Conservation (phyloP, 1,284 basidiomycete genomes). For the Coniferiporia weirii region DNA sequence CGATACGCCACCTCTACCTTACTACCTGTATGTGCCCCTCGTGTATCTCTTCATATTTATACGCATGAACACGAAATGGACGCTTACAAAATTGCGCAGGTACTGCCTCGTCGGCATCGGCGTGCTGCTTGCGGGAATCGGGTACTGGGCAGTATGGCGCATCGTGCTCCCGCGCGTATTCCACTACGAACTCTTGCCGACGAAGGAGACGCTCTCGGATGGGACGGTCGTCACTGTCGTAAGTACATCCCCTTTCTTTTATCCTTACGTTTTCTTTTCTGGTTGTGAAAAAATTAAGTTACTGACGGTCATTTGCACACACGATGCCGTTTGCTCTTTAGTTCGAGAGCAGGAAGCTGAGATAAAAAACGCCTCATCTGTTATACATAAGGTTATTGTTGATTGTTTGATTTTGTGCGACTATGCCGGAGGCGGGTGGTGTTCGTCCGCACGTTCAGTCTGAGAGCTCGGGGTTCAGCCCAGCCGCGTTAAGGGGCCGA, state of each 20-base stretch:
- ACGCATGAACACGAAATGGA: background rate
- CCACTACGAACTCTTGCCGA: constrained; percentile 43
- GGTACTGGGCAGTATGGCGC: constrained; percentile 55
- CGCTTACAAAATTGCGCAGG: constrained; percentile 24
- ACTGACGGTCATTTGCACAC: background rate
- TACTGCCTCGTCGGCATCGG: constrained; percentile 54
- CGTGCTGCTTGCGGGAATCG: constrained; percentile 39
- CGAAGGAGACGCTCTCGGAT: constrained; percentile 45
- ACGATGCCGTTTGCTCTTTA: no score
- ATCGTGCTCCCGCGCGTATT: constrained; percentile 44
- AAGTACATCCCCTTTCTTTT: constrained; percentile 24
- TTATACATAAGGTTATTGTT: no score
- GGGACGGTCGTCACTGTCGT: constrained; percentile 54
- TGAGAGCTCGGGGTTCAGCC: no score
- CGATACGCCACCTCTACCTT: constrained; percentile 55
- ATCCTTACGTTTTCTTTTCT: background rate
- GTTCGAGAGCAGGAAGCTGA: no score
- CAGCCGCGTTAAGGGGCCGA: no score
- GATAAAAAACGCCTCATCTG: no score
- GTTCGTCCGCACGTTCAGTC: no score
- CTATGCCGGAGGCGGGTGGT: no score
- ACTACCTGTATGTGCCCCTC: constrained; percentile 41
- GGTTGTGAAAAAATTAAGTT: no score
- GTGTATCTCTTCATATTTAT: background rate
- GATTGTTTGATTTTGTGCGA: no score